A percentile compares a stretch with the other conserved stretches of the same genome.
Conservation (phyloP, 129 eudicot species). For the Escallonia herrerae region DNA sequence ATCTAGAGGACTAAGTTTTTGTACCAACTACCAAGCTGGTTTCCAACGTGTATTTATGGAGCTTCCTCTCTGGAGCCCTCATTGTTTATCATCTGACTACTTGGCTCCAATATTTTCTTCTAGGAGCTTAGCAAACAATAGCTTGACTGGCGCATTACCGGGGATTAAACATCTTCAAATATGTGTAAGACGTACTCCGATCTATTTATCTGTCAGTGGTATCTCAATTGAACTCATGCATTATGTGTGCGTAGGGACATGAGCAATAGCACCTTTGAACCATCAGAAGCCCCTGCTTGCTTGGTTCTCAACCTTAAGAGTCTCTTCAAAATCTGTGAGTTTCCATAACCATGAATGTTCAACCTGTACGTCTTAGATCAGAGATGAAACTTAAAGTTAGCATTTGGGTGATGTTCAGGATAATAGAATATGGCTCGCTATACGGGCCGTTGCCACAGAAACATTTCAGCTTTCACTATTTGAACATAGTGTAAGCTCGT, state of each 20-base stretch:
- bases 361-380: background rate
- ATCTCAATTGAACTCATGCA: background rate
- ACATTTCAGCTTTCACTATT: constrained; percentile 59
- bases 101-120: no score
- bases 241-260: constrained; percentile 57
- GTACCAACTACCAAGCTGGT: no score
- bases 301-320: constrained; percentile 74
- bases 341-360: background rate
- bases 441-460: constrained; percentile 62
- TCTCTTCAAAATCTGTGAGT: constrained; percentile 88
- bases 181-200: constrained; percentile 24
- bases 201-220: background rate
- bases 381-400: constrained; percentile 1
- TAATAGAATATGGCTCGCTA: constrained; percentile 71
- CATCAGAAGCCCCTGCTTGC: constrained; percentile 67
- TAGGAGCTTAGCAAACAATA: constrained; percentile 85
- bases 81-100: no score
- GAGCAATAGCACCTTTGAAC: constrained; percentile 73
- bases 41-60: no score
- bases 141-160: constrained; percentile 54
- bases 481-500: constrained; percentile 93
- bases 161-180: constrained; percentile 77
- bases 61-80: no score
- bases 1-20: no score
- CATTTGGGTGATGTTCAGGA: constrained; percentile 34